Base-by-base conservation (phyloP, 306 rosid genomes). In the Prunus mongolica region DNA sequence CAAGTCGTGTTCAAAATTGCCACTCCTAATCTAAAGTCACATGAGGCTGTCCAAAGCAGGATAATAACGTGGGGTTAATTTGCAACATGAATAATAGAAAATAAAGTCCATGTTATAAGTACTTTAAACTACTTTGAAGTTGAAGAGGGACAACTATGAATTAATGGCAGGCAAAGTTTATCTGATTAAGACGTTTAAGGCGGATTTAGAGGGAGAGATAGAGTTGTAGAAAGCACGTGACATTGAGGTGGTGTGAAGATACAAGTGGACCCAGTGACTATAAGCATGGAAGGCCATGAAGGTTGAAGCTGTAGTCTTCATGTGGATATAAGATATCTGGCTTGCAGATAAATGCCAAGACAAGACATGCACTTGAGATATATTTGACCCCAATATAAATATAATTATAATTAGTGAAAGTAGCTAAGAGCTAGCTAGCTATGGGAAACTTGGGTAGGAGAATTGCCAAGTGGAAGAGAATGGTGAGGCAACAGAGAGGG, bases 401-500 rank as follows among this genome's bases (percentile, higher is more conserved):
- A 34, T 34, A 38, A 38, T 6, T 38, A 38, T 38, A 38, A 38
- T 7, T 38, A 38, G 44, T 0, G 44, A 7, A 38, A 38, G 44
- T 38, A 38, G 44, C 44, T 38, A 6, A 38, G 44, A 38, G 44
- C 9, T 38, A 7, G 9, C 44, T 1, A 38, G 44, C 44, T 38
- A 22, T 67, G 84, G 73, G 82, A 75, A 74, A 82, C 56, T 84
- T 76, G 83, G 82, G 84, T 22, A 67, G 57, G 81, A 89, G 92
- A 79, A 76, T 87, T 79, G 78, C 82, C 64, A 90, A 86, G 88
- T 90, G 91, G 83, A 90, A 86, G 82, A 83, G 90, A 88, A 79
- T 86, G 85, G 88, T 84, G 57, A 89, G 89, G 84, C 93, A 90
- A 46, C 96, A 89, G 62, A 90, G 80, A 68, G 94, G 94, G 67